Evolutionary conservation across 345 rosid species (phyloP).

Genomic region (Sisymbrium altissimum): DNA sequence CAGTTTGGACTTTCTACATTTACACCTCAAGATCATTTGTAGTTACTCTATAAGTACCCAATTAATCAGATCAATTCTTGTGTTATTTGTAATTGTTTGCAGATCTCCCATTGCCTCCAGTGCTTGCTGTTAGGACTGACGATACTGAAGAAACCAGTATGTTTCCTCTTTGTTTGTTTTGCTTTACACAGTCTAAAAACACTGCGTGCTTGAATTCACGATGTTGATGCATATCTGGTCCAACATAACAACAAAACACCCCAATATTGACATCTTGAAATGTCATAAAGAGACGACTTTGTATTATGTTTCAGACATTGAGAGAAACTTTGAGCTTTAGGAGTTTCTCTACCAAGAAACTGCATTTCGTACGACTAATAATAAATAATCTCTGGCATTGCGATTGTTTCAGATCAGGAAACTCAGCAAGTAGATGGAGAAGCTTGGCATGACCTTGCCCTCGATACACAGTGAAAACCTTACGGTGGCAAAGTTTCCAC

Average conservation of each 20-base stretch:
- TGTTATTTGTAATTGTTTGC: conserved; percentile 25
- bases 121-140: conserved; percentile 64
- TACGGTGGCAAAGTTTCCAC: not conserved
- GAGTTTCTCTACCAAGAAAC: not conserved
- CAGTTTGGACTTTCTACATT: not conserved
- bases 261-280: not conserved
- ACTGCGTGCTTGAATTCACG: not conserved
- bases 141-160: conserved; percentile 93
- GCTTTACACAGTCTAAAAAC: no score
- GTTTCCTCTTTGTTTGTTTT: conserved; percentile 11
- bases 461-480: conserved; percentile 55
- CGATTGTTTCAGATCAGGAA: conserved; percentile 61
- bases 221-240: not conserved
- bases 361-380: not conserved
- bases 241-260: not conserved
- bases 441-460: conserved; percentile 83
- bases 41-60: no score
- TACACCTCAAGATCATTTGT: not conserved
- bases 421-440: conserved; percentile 60
- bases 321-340: not conserved
- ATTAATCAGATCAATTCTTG: no score
- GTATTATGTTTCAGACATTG: not conserved
- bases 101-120: conserved; percentile 86
- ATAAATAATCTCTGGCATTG: not conserved
- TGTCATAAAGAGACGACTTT: not conserved